These are phyloP conservation scores for Mycena capillaripes DNA, from an alignment of 768 basidiomycete species.

Conservation along the genomic window DNA sequence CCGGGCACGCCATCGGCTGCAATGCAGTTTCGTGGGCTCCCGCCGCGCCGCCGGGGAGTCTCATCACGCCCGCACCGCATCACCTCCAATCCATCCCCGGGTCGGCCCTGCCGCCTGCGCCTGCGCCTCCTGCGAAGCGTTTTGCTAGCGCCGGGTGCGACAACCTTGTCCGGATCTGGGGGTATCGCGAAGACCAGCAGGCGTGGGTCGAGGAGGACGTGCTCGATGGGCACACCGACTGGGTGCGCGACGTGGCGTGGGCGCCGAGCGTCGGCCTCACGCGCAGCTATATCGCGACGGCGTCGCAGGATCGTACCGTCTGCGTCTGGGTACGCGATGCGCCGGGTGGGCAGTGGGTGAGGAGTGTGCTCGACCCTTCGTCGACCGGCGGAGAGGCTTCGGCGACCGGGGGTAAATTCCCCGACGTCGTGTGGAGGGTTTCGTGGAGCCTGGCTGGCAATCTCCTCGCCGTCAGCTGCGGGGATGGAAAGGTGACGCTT, in stretches of 20 bases:
- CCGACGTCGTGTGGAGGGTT: slow-evolving; percentile 98
- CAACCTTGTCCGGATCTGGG: slow-evolving; percentile 96
- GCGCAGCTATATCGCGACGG: slow-evolving; percentile 94
- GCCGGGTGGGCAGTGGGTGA: slow-evolving; percentile 81
- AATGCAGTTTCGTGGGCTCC: slow-evolving; percentile 99
- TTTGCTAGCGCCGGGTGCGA: slow-evolving; percentile 98
- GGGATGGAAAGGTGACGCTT: slow-evolving; percentile 96
- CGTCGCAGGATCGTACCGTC: slow-evolving; percentile 94
- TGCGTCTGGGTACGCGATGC: slow-evolving; percentile 93
- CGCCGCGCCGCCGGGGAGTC: slow-evolving; percentile 86
- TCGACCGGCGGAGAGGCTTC: slow-evolving; percentile 59
- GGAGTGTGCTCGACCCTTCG: slow-evolving; percentile 84
- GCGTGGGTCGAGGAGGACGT: slow-evolving; percentile 93
- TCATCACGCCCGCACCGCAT: slow-evolving; percentile 73
- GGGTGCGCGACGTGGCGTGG: slow-evolving; percentile 99
- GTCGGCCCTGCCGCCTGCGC: slow-evolving; percentile 54
- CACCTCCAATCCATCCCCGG: slow-evolving; percentile 59
- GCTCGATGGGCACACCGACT: slow-evolving; percentile 94
- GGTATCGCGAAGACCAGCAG: slow-evolving; percentile 87
- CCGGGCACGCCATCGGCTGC: slow-evolving; percentile 95
- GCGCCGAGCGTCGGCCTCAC: slow-evolving; percentile 97
- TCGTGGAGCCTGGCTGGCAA: slow-evolving; percentile 98
- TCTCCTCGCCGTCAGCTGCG: slow-evolving; percentile 95
- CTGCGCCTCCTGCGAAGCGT: slow-evolving; percentile 80
- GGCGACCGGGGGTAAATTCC: slow-evolving; percentile 83